Conservation (phyloP, 2,329 filamentous ascomycete species). For the Teratosphaeriaceae sp. region DNA sequence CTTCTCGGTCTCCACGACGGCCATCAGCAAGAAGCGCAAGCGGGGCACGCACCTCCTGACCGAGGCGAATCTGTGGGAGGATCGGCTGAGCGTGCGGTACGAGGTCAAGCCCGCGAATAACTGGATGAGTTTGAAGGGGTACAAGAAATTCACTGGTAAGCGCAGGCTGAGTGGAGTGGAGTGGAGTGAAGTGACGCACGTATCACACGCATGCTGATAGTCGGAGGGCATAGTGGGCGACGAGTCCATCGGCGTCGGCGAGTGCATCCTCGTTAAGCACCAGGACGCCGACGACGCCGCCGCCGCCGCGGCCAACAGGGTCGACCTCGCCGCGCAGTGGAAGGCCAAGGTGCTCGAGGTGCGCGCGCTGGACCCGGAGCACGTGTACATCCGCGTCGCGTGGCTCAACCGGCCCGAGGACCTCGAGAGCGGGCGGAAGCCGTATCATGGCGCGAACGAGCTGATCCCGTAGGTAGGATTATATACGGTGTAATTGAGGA, state of each 20-base stretch:
- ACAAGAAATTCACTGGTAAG: slow-evolving; percentile 42
- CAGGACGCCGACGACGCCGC: slow-evolving; percentile 22
- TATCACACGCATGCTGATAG: no score
- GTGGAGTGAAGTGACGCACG: no score
- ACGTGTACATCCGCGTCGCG: slow-evolving; percentile 70
- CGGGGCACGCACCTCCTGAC: slow-evolving; percentile 7
- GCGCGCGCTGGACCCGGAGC: slow-evolving; percentile 60
- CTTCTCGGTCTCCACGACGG: slow-evolving; percentile 17
- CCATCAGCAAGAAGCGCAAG: slow-evolving; percentile 20
- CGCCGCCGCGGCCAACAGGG: no score
- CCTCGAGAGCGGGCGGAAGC: slow-evolving; percentile 53
- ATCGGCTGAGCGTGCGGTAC: slow-evolving; percentile 23
- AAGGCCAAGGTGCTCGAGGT: slow-evolving; percentile 73
- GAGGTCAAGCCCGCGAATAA: slow-evolving; percentile 33
- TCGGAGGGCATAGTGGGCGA: no score
- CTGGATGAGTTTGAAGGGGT: slow-evolving; percentile 28
- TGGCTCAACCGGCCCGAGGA: slow-evolving; percentile 76
- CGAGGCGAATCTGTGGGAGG: slow-evolving; percentile 20
- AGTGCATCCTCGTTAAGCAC: slow-evolving; percentile 39
- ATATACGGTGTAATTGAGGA: no score
- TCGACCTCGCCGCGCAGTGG: slow-evolving; percentile 48
- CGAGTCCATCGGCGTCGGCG: slow-evolving; percentile 36
- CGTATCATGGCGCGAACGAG: slow-evolving; percentile 63
- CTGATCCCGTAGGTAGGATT: no score
- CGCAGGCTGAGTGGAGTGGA: no score